Conservation (phyloP, 371 early-diverging fungal species). For the Actinomucor elegans region DNA sequence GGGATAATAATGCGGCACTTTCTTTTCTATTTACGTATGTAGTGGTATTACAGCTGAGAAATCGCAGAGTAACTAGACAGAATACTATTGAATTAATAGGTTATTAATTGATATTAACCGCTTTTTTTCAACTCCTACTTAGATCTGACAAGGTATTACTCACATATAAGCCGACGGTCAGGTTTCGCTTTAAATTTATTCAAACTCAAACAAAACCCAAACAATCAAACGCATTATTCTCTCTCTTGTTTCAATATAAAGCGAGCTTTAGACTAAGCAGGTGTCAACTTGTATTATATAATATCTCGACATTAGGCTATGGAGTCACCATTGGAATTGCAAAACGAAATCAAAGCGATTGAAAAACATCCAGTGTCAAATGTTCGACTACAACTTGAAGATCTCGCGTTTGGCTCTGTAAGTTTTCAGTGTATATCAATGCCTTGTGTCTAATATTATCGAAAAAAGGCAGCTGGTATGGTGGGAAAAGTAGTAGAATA, state of each 20-base stretch:
- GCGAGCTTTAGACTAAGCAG: too few species aligned
- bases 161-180: too few species aligned
- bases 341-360: not conserved
- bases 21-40: too few species aligned
- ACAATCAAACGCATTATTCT: not conserved
- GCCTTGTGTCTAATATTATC: not conserved
- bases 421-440: not conserved
- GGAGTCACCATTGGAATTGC: not conserved
- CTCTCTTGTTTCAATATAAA: not conserved
- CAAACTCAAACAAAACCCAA: not conserved
- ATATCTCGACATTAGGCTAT: not conserved
- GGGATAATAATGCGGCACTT: too few species aligned
- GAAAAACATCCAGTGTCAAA: constrained; percentile 9
- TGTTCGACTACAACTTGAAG: constrained; percentile 22
- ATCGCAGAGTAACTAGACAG: too few species aligned
- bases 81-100: too few species aligned
- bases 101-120: too few species aligned
- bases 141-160: too few species aligned
- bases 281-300: not conserved
- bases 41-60: too few species aligned
- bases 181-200: constrained; percentile 1
- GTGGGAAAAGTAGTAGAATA: constrained; percentile 91
- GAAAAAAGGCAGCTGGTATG: constrained; percentile 77
- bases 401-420: constrained; percentile 26
- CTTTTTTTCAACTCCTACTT: too few species aligned